Base-by-base conservation (phyloP, 495 filamentous ascomycete species). In the Mycothermus thermophilus region DNA sequence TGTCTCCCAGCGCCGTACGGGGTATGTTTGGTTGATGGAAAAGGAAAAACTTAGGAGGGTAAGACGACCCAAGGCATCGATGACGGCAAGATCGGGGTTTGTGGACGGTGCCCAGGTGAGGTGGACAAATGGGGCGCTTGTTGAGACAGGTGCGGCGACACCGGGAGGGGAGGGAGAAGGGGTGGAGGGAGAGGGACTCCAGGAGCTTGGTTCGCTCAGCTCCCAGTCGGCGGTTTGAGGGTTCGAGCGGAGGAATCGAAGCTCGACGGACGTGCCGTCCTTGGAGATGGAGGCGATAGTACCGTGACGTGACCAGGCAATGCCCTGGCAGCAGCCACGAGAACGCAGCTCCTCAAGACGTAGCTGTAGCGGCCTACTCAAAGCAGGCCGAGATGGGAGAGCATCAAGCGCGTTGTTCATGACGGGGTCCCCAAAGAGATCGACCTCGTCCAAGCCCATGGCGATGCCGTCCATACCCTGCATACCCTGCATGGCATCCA, bases 271-370 rank as follows among this genome's bases (percentile, higher is more conserved):
- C 15, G 66, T 66, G 15, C 79, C 77, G 53, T 82, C 74, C n/a
- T 69, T 55, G 15, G 76, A 70, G 45, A 96, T 79, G 37, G 77
- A 77, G 19, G 88, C 88, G 52, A 96, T 81, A 46, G 76, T 84
- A 36, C 90, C 90, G 49, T 75, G 64, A 37, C 78, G 83, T 12
- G 90, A 94, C 92, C 92, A 96, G 31, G 79, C 78, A 34, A 95
- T 70, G 41, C 71, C 78, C 83, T 88, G 79, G 62, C 79, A 80
- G 50, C 83, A 93, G 3, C 87, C 88, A 38, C 70, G 68, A 31
- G 69, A 47, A 27, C 83, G 75, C 50, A 93, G 67, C 42, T 94
- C 83, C 50, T 87, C 82, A 19, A 95, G 44, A 24, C 80, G 75
- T 47, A 79, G 73, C 21, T 67, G 66, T 9, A 93, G 66, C 27